Evolutionary conservation across 163 green algal species (phyloP), one percentile per base, ranked within the genome.

Genomic region (Scenedesmus sp.): DNA sequence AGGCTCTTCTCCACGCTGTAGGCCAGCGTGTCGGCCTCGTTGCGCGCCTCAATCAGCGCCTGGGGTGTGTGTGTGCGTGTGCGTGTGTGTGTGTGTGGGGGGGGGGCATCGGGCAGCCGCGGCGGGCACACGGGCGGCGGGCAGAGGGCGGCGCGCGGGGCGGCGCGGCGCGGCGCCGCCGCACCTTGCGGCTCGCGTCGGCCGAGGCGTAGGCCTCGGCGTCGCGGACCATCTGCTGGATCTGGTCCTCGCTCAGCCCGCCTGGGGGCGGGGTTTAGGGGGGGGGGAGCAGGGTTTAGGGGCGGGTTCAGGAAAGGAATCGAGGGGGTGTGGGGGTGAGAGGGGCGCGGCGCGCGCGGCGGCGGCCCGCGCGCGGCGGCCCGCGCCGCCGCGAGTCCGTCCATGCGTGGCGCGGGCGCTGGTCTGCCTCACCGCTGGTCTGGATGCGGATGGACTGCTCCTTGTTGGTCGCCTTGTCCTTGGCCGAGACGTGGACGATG

Each of bases 361-460:
- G n/a, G n/a, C n/a, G n/a, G n/a, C n/a, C n/a, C n/a, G n/a, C n/a
- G n/a, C n/a, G n/a, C n/a, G n/a, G n/a, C n/a, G n/a, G n/a, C n/a
- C n/a, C 13, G 22, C n/a, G n/a, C n/a, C n/a, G n/a, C n/a, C n/a
- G n/a, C n/a, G n/a, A n/a, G n/a, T n/a, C 1, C 10, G 33, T 0
- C 33, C 54, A 63, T 47, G 57, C 53, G n/a, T 28, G 0, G 14
- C 53, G n/a, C 2, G 26, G 53, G 0, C 26, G 53, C 34, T 9
- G 17, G 18, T 17, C 53, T 7, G 6, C 7, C 73, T 74, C 47
- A 77, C 64, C 75, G 53, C 64, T 85, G 73, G 57, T 84, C 89
- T 98, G 91, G 84, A 99, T 99, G 39, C 89, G 93, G 83, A 99
- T 98, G 63, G 78, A 87, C 89, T 99, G 96, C 90, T 99, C 93